Evolutionary conservation across 2,329 filamentous ascomycete species (phyloP).

Genomic region (Botrytis porri): DNA sequence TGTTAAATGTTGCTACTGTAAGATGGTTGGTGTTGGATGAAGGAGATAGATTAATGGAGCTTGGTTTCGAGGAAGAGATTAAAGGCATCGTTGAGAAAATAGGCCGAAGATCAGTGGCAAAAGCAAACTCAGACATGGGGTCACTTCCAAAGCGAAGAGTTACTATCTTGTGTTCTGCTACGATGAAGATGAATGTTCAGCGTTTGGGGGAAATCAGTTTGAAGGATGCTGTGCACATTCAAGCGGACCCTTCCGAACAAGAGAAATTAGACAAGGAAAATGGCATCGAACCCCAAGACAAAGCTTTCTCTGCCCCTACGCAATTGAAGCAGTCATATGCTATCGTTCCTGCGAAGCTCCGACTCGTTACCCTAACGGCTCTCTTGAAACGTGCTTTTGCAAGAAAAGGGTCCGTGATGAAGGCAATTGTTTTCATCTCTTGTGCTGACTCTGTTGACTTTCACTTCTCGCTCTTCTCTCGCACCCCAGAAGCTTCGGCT

Average conservation of each 20-base stretch:
- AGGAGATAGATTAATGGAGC: conserved; percentile 96
- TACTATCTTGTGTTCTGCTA: conserved; percentile 92
- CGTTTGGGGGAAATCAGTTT: conserved; percentile 91
- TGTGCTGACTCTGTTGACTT: conserved; percentile 97
- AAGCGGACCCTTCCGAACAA: conserved; percentile 54
- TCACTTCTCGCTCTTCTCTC: conserved; percentile 78
- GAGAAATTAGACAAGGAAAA: conserved; percentile 51
- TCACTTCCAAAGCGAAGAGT: conserved; percentile 72
- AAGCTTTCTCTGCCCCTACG: conserved; percentile 75
- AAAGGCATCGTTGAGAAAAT: conserved; percentile 81
- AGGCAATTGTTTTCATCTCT: conserved; percentile 93
- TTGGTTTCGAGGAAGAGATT: conserved; percentile 94
- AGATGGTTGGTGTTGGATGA: conserved; percentile 94
- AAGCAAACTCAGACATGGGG: conserved; percentile 54
- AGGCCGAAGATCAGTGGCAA: conserved; percentile 60
- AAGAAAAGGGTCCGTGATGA: conserved; percentile 88
- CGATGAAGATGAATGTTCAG: conserved; percentile 97
- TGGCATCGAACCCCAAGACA: conserved; percentile 45
- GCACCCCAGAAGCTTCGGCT: conserved; percentile 28
- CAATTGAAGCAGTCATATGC: conserved; percentile 92
- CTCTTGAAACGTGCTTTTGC: conserved; percentile 85
- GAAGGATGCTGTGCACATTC: conserved; percentile 86
- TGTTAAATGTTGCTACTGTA: conserved; percentile 81
- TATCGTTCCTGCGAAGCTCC: conserved; percentile 82
- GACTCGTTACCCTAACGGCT: conserved; percentile 82